Conservation (phyloP, 345 rosid genomes). For the Euphorbia lathyris region DNA sequence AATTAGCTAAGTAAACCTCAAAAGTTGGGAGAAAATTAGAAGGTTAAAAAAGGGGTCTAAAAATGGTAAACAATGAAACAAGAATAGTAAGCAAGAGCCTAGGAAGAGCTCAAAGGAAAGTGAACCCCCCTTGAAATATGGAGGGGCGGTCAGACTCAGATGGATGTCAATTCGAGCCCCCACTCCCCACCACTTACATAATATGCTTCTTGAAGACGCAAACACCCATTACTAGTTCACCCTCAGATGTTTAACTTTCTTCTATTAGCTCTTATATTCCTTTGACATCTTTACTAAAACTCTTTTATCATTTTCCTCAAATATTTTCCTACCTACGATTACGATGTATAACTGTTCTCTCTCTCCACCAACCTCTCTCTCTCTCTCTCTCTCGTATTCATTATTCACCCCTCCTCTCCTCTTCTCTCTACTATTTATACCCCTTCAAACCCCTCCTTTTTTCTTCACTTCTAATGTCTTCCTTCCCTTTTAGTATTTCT, state of each 20-base stretch:
- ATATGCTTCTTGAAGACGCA: conserved; percentile 41
- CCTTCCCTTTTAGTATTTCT: neutral
- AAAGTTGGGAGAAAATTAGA: conserved; percentile 9
- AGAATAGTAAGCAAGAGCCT: conserved; percentile 10
- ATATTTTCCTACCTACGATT: conserved; percentile 42
- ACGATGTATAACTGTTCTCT: conserved; percentile 52
- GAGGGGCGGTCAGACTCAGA: conserved; percentile 3
- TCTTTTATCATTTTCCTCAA: no score
- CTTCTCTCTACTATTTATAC: neutral
- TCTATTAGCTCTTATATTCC: conserved; percentile 21
- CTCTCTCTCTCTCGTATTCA: conserved; percentile 26
- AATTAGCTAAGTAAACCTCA: no score
- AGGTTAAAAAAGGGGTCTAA: no score
- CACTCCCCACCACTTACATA: conserved; percentile 17
- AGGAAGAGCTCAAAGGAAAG: no score
- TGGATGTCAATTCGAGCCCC: conserved; percentile 33
- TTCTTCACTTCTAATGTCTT: neutral
- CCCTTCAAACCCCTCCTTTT: neutral
- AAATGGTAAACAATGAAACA: conserved; percentile 33
- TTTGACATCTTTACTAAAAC: conserved; percentile 12
- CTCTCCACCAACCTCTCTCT: no score
- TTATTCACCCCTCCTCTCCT: conserved; percentile 7
- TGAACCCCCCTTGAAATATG: conserved; percentile 2
- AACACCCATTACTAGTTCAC: neutral
- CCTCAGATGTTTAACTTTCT: neutral